Conservation (phyloP, 495 filamentous ascomycete genomes). For the Daldinia concentrica region DNA sequence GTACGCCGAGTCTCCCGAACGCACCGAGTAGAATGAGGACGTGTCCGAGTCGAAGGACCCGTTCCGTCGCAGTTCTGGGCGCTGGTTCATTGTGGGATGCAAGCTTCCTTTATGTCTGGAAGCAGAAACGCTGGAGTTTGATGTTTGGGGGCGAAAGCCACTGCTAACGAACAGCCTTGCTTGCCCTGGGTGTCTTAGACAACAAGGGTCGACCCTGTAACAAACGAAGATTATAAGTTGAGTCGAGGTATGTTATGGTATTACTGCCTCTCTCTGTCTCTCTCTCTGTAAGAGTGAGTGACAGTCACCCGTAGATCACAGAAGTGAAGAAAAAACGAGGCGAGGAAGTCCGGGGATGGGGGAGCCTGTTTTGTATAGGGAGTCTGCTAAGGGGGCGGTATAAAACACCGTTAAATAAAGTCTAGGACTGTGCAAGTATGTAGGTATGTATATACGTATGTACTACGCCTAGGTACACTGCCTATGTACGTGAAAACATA, state of each 20-base stretch:
- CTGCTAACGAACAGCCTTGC: too few relatives aligned
- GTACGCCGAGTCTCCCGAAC: conserved; percentile 27
- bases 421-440: neutral
- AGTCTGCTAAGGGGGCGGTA: conserved; percentile 5
- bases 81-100: conserved; percentile 25
- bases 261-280: too few relatives aligned
- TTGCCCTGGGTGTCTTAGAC: conserved; percentile 1
- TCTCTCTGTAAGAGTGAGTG: neutral
- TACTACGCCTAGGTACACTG: conserved; percentile 14
- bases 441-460: too few relatives aligned
- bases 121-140: neutral
- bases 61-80: conserved; percentile 26
- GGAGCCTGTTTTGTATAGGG: conserved; percentile 7
- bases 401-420: conserved; percentile 36
- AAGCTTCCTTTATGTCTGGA: conserved; percentile 19
- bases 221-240: conserved; percentile 23
- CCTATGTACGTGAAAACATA: neutral
- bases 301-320: neutral
- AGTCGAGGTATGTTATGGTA: neutral
- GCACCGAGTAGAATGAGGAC: conserved; percentile 37
- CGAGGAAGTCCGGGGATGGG: conserved; percentile 24
- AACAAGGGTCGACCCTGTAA: conserved; percentile 33
- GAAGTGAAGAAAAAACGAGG: conserved; percentile 21
- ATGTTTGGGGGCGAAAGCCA: conserved; percentile 17
- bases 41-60: conserved; percentile 36